These are phyloP conservation scores for Vanrija sp. DNA, from an alignment of 1,284 basidiomycete genomes.

Conservation along the genomic window DNA sequence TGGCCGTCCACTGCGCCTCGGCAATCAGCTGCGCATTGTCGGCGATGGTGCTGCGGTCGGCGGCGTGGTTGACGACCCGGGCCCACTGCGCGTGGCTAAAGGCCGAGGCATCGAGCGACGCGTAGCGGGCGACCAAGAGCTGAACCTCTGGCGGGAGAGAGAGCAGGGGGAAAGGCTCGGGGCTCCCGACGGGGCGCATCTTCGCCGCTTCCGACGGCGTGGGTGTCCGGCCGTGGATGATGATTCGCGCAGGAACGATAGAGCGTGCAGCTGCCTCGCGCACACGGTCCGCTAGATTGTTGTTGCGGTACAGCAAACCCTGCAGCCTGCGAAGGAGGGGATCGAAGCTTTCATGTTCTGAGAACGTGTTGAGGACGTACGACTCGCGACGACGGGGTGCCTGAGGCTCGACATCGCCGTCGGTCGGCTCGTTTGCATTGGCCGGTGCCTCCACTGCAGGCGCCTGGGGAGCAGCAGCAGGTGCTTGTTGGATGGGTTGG, in stretches of 20 bases:
- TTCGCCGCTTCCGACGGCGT: constrained; percentile 15
- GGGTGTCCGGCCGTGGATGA: constrained; percentile 30
- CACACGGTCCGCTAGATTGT: constrained; percentile 27
- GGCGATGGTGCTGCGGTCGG: constrained; percentile 18
- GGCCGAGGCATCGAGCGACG: constrained; percentile 28
- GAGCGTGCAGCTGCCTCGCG: constrained; percentile 22
- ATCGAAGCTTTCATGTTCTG: too few relatives aligned
- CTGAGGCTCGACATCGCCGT: too few relatives aligned
- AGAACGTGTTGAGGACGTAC: too few relatives aligned
- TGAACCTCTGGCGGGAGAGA: constrained; percentile 40
- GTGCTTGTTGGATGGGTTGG: too few relatives aligned
- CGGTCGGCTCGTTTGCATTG: too few relatives aligned
- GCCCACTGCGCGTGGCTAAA: constrained; percentile 35
- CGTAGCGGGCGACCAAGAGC: constrained; percentile 32
- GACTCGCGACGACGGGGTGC: too few relatives aligned
- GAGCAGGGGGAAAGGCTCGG: constrained; percentile 26
- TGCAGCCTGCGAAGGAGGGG: too few relatives aligned
- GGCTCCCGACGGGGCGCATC: too few relatives aligned
- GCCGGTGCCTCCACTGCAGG: too few relatives aligned
- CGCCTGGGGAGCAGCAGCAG: too few relatives aligned
- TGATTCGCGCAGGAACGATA: constrained; percentile 29
- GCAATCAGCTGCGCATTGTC: background rate
- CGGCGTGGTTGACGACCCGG: constrained; percentile 26
- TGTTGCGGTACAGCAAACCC: constrained; percentile 32
- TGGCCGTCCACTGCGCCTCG: constrained; percentile 1